Evolutionary conservation across 306 rosid species (phyloP).

Genomic region (Rubus parviflorus): DNA sequence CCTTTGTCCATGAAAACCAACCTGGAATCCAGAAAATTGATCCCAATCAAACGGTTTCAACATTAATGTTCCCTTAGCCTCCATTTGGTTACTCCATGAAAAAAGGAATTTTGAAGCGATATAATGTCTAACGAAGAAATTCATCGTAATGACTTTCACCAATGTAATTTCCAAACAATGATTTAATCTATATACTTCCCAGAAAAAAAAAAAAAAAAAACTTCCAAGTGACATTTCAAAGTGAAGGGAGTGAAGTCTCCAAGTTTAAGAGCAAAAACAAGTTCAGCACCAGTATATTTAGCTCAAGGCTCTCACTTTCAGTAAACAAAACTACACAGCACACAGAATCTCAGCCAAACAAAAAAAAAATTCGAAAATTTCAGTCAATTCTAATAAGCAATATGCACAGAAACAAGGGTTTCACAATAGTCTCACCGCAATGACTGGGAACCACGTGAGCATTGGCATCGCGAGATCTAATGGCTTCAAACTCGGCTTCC

Average conservation of each 20-base stretch:
- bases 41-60: slow-evolving; percentile 4
- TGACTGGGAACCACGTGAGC: slow-evolving; percentile 83
- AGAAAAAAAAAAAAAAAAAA: no score
- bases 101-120: not conserved
- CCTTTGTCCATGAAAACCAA: slow-evolving; percentile 81
- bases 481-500: slow-evolving; percentile 69
- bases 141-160: not conserved
- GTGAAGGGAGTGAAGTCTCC: not conserved
- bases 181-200: not conserved
- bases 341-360: not conserved
- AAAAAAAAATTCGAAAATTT: not conserved
- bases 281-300: not conserved
- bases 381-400: not conserved
- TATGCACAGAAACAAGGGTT: slow-evolving; percentile 21
- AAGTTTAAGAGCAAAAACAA: not conserved
- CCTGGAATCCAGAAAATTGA: slow-evolving; percentile 48
- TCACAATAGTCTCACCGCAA: slow-evolving; percentile 60
- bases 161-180: not conserved
- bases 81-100: no score
- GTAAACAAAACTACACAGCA: not conserved
- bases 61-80: not conserved
- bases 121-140: not conserved
- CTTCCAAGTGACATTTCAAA: not conserved
- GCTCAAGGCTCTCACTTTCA: not conserved
- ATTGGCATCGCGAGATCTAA: slow-evolving; percentile 73